Evolutionary conservation across 768 basidiomycete species (phyloP), one percentile per base, ranked within the genome.

Genomic region (Coprinopsis marcescibilis): DNA sequence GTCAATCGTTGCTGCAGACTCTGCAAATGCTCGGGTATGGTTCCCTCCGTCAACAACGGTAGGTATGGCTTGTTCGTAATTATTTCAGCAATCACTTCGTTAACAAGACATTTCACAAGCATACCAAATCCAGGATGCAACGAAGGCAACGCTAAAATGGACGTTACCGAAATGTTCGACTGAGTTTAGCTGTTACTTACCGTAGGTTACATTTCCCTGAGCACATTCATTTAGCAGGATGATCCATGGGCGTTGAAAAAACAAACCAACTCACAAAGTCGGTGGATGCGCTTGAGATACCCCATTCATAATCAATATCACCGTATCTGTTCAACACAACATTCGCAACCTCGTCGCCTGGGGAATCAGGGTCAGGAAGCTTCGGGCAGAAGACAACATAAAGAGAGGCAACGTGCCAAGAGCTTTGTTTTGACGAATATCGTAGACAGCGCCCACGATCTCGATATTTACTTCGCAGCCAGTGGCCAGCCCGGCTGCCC

Each of bases 181-280:
- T 40, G 41, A 4, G 32, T 46, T 19, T 21, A 20, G 11, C 26
- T 29, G 37, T 25, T 30, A 40, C 62, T 40, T 59, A 87, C 87
- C 77, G 52, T 90, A 86, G 3, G 80, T 82, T 20, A 90, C 69
- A 57, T 89, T 87, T 20, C 85, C 85, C 85, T 86, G 42, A 33
- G 21, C 46, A 40, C 29, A 32, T 8, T 7, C 36, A 39, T 34
- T 43, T 29, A n/a, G 17, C 26, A 14, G 30, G 10, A 47, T n/a
- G 15, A 6, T 24, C 24, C 25, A 41, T 30, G n/a, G 10, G 29
- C 14, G 20, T 21, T 25, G 11, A 33, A 27, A 23, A 30, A 27
- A 38, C 6, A 19, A n/a, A n/a, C n/a, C n/a, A 4, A 66, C 84
- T 68, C 55, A 89, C 89, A 52, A 91, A 90, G 59, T 90, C 89